A percentile compares a stretch with the other conserved stretches of the same genome.
phyloP scores from a whole-genome alignment of 2,329 filamentous ascomycete species.

The Sphaerostilbella broomeana region DNA sequence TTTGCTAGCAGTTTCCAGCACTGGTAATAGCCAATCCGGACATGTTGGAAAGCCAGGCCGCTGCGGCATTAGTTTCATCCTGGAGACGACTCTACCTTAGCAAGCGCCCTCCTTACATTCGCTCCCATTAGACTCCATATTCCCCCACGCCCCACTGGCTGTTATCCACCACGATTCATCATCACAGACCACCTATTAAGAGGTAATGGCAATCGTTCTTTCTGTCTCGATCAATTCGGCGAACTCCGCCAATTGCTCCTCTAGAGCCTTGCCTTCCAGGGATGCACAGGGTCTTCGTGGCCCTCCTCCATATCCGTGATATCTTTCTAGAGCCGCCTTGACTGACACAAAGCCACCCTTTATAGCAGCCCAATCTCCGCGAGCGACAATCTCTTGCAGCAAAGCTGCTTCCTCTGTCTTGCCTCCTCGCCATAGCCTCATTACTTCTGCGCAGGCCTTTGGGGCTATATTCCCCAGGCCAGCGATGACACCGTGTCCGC shows the following conservation, averaged over 20 bases:
- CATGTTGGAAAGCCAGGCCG: too few species aligned
- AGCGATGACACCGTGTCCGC: constrained; percentile 64
- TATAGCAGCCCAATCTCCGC: constrained; percentile 64
- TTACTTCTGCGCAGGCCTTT: constrained; percentile 54
- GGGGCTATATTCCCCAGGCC: constrained; percentile 67
- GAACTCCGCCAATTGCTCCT: constrained; percentile 19
- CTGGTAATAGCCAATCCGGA: too few species aligned
- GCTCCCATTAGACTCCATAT: too few species aligned
- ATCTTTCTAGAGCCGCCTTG: constrained; percentile 57
- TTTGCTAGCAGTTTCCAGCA: too few species aligned
- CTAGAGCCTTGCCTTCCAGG: constrained; percentile 20
- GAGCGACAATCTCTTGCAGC: constrained; percentile 57
- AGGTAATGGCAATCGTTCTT: constrained; percentile 32
- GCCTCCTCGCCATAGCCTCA: constrained; percentile 54
- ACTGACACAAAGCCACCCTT: constrained; percentile 63
- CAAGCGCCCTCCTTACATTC: too few species aligned
- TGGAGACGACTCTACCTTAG: too few species aligned
- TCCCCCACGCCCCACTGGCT: not conserved
- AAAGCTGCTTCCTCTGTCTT: constrained; percentile 51
- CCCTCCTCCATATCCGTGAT: constrained; percentile 58
- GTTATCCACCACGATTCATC: not conserved
- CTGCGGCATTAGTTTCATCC: too few species aligned
- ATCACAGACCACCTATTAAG: too few species aligned
- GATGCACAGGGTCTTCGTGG: constrained; percentile 45
- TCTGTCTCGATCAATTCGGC: constrained; percentile 20